Evolutionary conservation across 2,329 filamentous ascomycete genomes (phyloP).

Genomic region (Colletotrichum euphorbiae): DNA sequence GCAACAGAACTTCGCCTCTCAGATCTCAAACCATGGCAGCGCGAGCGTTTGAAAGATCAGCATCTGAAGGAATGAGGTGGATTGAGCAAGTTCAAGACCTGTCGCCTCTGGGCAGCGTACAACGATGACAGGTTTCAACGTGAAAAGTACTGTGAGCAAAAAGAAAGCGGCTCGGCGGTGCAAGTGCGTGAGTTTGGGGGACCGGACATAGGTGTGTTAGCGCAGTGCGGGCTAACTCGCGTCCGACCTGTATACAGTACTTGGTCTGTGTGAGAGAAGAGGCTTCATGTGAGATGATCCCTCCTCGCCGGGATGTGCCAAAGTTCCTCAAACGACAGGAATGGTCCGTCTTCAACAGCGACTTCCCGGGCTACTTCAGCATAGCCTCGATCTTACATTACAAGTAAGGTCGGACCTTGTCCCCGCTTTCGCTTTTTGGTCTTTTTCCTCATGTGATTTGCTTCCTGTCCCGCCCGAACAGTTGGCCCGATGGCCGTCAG

Average conservation of each 20-base stretch:
- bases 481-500: neutral
- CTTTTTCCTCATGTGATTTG: neutral
- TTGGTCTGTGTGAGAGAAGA: neutral
- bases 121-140: neutral
- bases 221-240: neutral
- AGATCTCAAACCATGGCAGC: neutral
- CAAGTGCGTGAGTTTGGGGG: constrained; percentile 7
- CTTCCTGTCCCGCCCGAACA: neutral
- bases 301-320: neutral
- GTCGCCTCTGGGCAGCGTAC: constrained; percentile 20
- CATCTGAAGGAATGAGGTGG: constrained; percentile 21
- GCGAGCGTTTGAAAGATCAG: constrained; percentile 3
- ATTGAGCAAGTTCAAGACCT: constrained; percentile 42
- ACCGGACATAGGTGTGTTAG: constrained; percentile 1
- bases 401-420: neutral
- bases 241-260: constrained; percentile 8
- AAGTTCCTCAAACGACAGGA: constrained; percentile 4
- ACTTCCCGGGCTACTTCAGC: no score
- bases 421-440: constrained; percentile 1
- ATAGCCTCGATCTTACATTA: no score
- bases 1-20: neutral
- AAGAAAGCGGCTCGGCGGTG: neutral
- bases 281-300: neutral
- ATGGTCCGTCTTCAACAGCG: neutral
- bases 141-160: no score